Base-by-base conservation (phyloP, 805 yeast species). In the Metschnikowia gruessii region DNA sequence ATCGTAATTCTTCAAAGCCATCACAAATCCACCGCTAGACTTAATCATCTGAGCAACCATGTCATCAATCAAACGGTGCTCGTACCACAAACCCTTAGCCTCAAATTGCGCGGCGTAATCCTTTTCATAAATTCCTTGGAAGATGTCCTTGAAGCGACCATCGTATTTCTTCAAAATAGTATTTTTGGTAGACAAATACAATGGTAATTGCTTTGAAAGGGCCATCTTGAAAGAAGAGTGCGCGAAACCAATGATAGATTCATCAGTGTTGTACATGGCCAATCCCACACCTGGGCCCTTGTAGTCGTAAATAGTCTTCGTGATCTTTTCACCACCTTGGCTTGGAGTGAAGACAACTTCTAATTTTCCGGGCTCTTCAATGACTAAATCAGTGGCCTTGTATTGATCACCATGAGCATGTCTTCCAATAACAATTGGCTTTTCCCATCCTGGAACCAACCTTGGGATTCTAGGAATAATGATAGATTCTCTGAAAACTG, bases 1-100 rank as follows among this genome's bases (percentile, higher is more conserved):
- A 67, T 92, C 98, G 71, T 92, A 92, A 75, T 92, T 92, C 77
- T 92, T 92, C 85, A 92, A 81, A 40, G 98, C 98, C 70, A 92
- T 87, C 60, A 92, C 85, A 68, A 76, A 92, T 5, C 98, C 97
- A 61, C 98, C 98, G 63, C 80, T 82, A 38, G 97, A 88, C 75
- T 92, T 92, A 66, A 92, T 75, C 97, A 92, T 91, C 75, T 92
- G 97, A 18, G 98, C 98, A 42, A 92, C 98, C 98, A 92, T 92
- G 66, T 92, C 98, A 70, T 92, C 98, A 57, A 92, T 92, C 58
- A 92, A 76, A 60, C 98, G 82, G 74, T 92, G 98, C 73, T 92
- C 97, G 69, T 87, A 91, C 95, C 95, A 90, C 66, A 91, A 86
- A n/a, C 90, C 94, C 37, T 70, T 68, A 46, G 74, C 74, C 65